Base-by-base conservation (phyloP, 495 filamentous ascomycete species). In the Xylaria longipes region DNA sequence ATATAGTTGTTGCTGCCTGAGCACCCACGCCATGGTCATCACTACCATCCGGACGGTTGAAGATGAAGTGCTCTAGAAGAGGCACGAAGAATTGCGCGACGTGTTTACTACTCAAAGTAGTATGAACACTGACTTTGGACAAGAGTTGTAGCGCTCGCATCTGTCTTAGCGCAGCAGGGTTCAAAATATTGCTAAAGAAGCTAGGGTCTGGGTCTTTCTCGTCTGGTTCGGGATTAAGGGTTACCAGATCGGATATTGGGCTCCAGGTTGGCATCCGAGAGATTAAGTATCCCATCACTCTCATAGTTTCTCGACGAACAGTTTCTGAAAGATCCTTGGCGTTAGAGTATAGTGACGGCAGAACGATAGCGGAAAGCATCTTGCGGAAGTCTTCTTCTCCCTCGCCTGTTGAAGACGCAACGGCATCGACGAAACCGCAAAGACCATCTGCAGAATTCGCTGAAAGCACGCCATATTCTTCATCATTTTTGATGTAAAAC, bases 111-210 rank as follows among this genome's bases (percentile, higher is more conserved):
- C 85, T 86, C 31, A 98, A 80, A 46, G 87, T 81, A 25, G 88
- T 87, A 65, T 87, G 87, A 4, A 83, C 77, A 43, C 92, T 92
- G 65, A 90, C 89, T 14, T 81, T 81, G 58, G 92, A 90, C 25
- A 99, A 82, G 57, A 93, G 84, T 54, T 92, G 91, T 29, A 98
- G 81, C 12, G 97, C 96, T 69, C 93, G 89, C 33, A 96, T 87
- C 72, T 97, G 93, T 73, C 94, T 90, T 68, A 96, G 92, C 56
- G 95, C 91, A 71, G 97, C 97, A 58, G 97, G 95, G 70, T 97
- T 94, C 17, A 98, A 85, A 50, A 97, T 88, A 72, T 97, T 97
- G 80, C 85, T 92, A 83, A 98, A 98, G 82, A 98, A 97, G 9
- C 92, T 96, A 3, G 94, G 92, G 76, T 98, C 94, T 48, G 97